Conservation (phyloP, 2,329 filamentous ascomycete genomes). For the Neonectria coccinea region DNA sequence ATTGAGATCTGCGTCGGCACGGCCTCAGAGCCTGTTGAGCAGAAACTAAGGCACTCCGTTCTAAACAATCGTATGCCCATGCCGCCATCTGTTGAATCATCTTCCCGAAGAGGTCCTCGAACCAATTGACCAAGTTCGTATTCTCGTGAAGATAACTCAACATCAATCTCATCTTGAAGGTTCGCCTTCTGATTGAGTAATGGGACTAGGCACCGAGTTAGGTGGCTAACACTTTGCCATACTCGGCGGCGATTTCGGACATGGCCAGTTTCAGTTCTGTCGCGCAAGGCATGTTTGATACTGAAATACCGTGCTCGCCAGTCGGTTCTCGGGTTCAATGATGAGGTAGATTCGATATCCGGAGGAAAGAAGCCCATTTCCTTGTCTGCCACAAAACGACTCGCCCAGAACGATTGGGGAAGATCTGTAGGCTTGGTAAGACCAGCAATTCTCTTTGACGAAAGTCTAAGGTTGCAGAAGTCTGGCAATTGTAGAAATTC, state of each 20-base stretch:
- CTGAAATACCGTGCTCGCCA: conserved; percentile 20
- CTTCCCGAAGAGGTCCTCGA: background rate
- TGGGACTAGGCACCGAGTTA: conserved; percentile 4
- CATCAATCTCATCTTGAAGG: background rate
- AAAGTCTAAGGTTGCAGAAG: conserved; percentile 18
- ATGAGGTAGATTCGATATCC: rapidly evolving
- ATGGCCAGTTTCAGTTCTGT: background rate
- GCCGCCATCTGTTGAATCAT: background rate
- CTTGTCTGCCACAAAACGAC: conserved; percentile 11
- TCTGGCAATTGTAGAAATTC: background rate
- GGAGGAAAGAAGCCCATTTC: conserved; percentile 25
- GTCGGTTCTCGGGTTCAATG: background rate
- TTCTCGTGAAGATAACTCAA: background rate
- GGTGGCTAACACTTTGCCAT: conserved; percentile 3
- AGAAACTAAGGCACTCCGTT: conserved; percentile 1
- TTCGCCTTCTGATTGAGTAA: background rate
- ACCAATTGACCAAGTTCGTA: background rate
- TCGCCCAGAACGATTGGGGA: conserved; percentile 28
- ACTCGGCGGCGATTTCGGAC: background rate
- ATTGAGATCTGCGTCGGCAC: background rate
- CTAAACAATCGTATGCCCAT: background rate
- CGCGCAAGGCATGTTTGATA: background rate
- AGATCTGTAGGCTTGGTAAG: background rate
- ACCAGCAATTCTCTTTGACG: conserved; percentile 13
- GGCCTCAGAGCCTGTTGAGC: rapidly evolving